phyloP scores from a whole-genome alignment of 352 stramenopile genomes.

The Phytophthora tubulina region DNA sequence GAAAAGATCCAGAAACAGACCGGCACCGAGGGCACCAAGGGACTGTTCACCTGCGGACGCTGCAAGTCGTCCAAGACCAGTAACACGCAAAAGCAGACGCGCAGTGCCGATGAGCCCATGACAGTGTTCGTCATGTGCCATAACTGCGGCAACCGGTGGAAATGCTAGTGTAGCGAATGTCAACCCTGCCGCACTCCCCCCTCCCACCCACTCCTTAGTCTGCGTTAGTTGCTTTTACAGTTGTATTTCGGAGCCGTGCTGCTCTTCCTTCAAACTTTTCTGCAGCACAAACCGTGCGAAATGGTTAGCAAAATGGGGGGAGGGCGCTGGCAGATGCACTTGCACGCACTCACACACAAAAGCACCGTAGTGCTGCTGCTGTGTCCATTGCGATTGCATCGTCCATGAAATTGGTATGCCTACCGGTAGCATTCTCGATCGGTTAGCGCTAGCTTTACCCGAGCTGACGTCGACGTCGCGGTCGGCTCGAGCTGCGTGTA shows the following conservation, averaged over 20 bases:
- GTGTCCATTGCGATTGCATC: background rate
- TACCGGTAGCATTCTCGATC: conserved; percentile 2
- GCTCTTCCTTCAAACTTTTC: conserved; percentile 24
- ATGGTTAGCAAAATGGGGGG: conserved; percentile 10
- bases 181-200: conserved; percentile 16
- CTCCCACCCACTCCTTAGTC: conserved; percentile 14
- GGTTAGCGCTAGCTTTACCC: background rate
- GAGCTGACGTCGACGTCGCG: background rate
- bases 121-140: conserved; percentile 97
- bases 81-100: conserved; percentile 98
- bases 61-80: conserved; percentile 97
- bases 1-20: conserved; percentile 94
- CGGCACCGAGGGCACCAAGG: conserved; percentile 75
- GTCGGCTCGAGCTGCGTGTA: conserved; percentile 12
- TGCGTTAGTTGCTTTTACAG: conserved; percentile 27
- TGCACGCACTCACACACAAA: conserved; percentile 2
- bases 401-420: conserved; percentile 5
- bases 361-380: conserved; percentile 2
- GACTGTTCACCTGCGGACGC: conserved; percentile 91
- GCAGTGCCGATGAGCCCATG: conserved; percentile 98
- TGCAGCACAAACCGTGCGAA: conserved; percentile 26
- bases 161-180: conserved; percentile 76
- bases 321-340: conserved; percentile 3
- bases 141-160: conserved; percentile 97
- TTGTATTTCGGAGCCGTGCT: conserved; percentile 28